Evolutionary conservation across 306 rosid genomes (phyloP).

Genomic region (Quillaja saponaria): DNA sequence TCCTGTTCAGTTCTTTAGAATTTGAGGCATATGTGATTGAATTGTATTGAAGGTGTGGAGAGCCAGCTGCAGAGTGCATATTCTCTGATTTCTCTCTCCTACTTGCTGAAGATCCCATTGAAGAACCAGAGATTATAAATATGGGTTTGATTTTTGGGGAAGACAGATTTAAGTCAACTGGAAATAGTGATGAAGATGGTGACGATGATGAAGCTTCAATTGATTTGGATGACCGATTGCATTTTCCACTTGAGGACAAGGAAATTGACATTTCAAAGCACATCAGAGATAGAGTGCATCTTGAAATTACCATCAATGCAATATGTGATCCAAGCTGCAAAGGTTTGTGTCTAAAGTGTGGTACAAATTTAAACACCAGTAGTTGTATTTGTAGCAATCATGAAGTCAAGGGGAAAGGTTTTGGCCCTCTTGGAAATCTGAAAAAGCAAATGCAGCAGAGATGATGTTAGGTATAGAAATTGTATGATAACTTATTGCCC

Average conservation of each 20-base stretch:
- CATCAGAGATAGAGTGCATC: conserved; percentile 80
- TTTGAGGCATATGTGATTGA: conserved; percentile 13
- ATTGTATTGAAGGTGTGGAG: conserved; percentile 65
- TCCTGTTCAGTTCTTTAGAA: conserved; percentile 9
- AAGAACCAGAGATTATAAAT: conserved; percentile 64
- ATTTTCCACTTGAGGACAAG: conserved; percentile 66
- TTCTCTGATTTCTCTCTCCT: conserved; percentile 76
- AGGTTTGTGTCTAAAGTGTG: conserved; percentile 83
- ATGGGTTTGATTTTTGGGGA: conserved; percentile 61
- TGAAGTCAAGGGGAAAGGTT: conserved; percentile 36
- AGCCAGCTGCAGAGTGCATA: conserved; percentile 64
- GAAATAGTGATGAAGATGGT: conserved; percentile 34
- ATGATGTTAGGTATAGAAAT: background rate
- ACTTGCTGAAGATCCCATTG: conserved; percentile 64
- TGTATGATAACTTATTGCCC: no score
- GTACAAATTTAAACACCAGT: conserved; percentile 62
- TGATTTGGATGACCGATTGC: conserved; percentile 68
- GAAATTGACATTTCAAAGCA: conserved; percentile 87
- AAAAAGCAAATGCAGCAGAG: conserved; percentile 58
- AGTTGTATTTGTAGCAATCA: conserved; percentile 65
- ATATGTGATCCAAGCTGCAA: conserved; percentile 67
- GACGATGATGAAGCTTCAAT: conserved; percentile 53
- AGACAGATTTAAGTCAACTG: conserved; percentile 33
- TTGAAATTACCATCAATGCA: conserved; percentile 71
- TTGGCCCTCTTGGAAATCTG: conserved; percentile 71